Percentiles rank a stretch among this genome's conserved stretches.
phyloP scores from a whole-genome alignment of 352 stramenopile species.

The Plasmopara viticola region DNA sequence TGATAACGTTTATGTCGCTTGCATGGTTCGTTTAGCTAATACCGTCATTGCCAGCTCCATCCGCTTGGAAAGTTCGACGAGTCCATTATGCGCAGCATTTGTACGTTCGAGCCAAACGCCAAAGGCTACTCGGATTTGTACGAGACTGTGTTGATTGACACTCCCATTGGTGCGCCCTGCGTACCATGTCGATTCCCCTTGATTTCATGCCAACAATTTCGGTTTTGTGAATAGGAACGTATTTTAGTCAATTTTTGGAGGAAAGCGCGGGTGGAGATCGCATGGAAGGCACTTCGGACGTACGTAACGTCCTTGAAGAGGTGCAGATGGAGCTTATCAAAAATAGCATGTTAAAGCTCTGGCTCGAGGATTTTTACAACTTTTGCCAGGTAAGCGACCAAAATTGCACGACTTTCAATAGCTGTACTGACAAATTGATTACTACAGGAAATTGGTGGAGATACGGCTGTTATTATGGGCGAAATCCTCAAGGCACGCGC shows the following conservation, averaged over 20 bases:
- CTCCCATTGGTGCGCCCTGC: slow-evolving; percentile 82
- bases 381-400: slow-evolving; percentile 78
- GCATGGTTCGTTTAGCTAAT: slow-evolving; percentile 4
- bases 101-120: slow-evolving; percentile 94
- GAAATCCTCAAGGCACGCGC: slow-evolving; percentile 92
- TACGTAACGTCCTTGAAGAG: slow-evolving; percentile 97
- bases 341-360: slow-evolving; percentile 98
- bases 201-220: slow-evolving; percentile 2
- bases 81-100: slow-evolving; percentile 98
- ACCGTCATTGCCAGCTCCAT: slow-evolving; percentile 82
- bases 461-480: slow-evolving; percentile 97
- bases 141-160: slow-evolving; percentile 99
- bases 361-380: slow-evolving; percentile 91
- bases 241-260: slow-evolving; percentile 97
- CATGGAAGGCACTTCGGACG: slow-evolving; percentile 80
- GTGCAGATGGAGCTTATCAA: slow-evolving; percentile 99
- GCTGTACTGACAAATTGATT: no score
- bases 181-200: not conserved
- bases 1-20: not conserved
- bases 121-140: slow-evolving; percentile 99
- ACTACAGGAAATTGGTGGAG: slow-evolving; percentile 88
- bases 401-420: not conserved
- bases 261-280: slow-evolving; percentile 84
- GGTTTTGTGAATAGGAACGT: slow-evolving; percentile 68
- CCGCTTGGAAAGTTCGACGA: slow-evolving; percentile 99